phyloP scores from a whole-genome alignment of 192 early-diverging fungal genomes.

The Geranomyces variabilis region DNA sequence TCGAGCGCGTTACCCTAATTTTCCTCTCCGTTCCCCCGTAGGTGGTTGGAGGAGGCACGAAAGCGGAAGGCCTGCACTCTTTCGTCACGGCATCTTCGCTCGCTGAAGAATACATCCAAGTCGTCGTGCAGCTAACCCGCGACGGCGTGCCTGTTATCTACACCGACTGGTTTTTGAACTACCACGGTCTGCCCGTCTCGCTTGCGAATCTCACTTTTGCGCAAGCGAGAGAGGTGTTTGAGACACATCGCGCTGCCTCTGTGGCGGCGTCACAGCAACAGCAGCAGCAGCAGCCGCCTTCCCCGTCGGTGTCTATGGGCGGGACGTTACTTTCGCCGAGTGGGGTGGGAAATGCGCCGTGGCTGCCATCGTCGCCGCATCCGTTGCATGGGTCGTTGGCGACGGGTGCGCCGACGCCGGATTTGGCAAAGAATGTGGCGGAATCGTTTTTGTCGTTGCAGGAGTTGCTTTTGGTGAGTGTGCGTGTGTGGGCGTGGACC shows the following conservation, averaged over 20 bases:
- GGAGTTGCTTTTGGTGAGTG: conserved; percentile 79
- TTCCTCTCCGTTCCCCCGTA: background rate
- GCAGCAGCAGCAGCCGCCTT: background rate
- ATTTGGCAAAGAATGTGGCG: conserved; percentile 30
- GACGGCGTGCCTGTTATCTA: conserved; percentile 88
- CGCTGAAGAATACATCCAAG: conserved; percentile 88
- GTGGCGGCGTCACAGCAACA: no score
- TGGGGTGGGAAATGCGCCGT: background rate
- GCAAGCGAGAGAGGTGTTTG: conserved; percentile 64
- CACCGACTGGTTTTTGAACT: conserved; percentile 65
- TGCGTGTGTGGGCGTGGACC: no score
- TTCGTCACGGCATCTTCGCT: conserved; percentile 86
- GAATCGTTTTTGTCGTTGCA: conserved; percentile 59
- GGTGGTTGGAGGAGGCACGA: conserved; percentile 37
- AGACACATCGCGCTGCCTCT: no score
- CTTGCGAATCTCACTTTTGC: conserved; percentile 68
- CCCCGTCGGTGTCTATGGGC: no score
- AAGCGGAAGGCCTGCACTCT: conserved; percentile 56
- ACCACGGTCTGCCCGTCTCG: conserved; percentile 35
- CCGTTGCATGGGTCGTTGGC: background rate
- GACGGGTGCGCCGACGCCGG: background rate
- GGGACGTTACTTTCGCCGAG: background rate
- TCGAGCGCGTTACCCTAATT: no score
- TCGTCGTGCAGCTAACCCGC: conserved; percentile 87
- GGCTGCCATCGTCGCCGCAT: background rate